These are phyloP conservation scores for Ceratocystiopsis brevicomis DNA, from an alignment of 2,329 filamentous ascomycete genomes.

Conservation along the genomic window DNA sequence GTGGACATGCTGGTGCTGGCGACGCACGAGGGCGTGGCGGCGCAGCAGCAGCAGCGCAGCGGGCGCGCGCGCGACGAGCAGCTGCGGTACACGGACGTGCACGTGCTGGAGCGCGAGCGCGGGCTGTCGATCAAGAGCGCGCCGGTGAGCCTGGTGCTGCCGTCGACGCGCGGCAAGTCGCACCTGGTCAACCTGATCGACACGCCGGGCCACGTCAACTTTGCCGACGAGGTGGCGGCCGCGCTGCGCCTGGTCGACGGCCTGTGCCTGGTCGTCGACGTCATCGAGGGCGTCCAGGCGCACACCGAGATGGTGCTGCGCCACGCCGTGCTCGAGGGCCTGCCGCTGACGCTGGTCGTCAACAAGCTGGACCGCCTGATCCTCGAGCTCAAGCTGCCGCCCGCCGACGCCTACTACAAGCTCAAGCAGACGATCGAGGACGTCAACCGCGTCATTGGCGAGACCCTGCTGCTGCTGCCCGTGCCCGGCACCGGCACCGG, in stretches of 20 bases:
- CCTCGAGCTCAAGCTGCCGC: conserved; percentile 80
- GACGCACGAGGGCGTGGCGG: conserved; percentile 63
- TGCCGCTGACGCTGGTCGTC: conserved; percentile 76
- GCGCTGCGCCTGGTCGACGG: conserved; percentile 77
- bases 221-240: conserved; percentile 89
- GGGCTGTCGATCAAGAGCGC: conserved; percentile 83
- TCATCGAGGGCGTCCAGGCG: conserved; percentile 96
- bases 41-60: conserved; percentile 59
- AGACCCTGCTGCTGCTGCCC: conserved; percentile 42
- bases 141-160: conserved; percentile 84
- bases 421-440: conserved; percentile 97
- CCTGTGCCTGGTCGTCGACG: conserved; percentile 82
- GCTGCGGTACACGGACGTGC: conserved; percentile 84
- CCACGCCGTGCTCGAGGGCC: conserved; percentile 75
- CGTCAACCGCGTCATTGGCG: conserved; percentile 90
- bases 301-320: conserved; percentile 96
- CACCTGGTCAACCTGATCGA: conserved; percentile 90
- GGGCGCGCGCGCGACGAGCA: conserved; percentile 76
- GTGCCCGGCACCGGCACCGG: conserved; percentile 19
- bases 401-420: conserved; percentile 95
- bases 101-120: conserved; percentile 71
- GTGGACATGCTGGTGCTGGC: conserved; percentile 97
- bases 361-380: conserved; percentile 98
- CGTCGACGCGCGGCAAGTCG: conserved; percentile 78
- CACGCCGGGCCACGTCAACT: conserved; percentile 95